Conservation (phyloP, 179 eudicot genomes). For the Silene vulgaris region DNA sequence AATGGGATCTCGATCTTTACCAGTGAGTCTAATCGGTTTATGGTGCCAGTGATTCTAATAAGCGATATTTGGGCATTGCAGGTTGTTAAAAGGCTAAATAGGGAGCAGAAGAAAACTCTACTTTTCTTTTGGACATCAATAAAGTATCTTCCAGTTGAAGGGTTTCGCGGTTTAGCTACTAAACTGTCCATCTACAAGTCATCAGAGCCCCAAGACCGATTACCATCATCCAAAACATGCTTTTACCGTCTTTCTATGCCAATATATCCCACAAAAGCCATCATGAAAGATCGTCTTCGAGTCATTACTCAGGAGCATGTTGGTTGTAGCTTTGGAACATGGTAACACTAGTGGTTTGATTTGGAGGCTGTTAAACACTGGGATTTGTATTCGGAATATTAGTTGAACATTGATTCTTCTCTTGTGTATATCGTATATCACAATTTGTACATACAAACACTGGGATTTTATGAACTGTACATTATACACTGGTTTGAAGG, state of each 20-base stretch:
- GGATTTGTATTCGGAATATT: slow-evolving; percentile 6
- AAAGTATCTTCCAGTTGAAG: too few relatives aligned
- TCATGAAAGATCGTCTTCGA: slow-evolving; percentile 65
- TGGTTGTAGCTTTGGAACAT: slow-evolving; percentile 84
- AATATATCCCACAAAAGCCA: slow-evolving; percentile 40
- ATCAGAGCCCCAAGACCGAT: slow-evolving; percentile 38
- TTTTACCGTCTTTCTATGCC: slow-evolving; percentile 72
- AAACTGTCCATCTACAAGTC: slow-evolving; percentile 54
- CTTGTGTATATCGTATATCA: too few relatives aligned
- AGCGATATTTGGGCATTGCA: slow-evolving; percentile 21
- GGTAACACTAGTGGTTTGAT: slow-evolving; percentile 31
- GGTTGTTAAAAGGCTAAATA: slow-evolving; percentile 56
- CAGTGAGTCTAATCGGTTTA: too few relatives aligned
- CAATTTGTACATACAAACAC: too few relatives aligned
- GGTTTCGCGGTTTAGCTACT: slow-evolving; percentile 79
- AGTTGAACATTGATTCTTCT: too few relatives aligned
- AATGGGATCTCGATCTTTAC: not conserved
- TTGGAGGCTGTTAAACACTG: not conserved
- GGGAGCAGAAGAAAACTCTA: slow-evolving; percentile 61
- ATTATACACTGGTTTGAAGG: too few relatives aligned
- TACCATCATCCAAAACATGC: slow-evolving; percentile 93
- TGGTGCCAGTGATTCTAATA: not conserved
- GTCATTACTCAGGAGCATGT: too few relatives aligned
- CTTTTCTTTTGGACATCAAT: slow-evolving; percentile 99
- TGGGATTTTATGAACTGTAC: too few relatives aligned